Base-by-base conservation (phyloP, 83 land plant genomes). In the Larix sibirica region DNA sequence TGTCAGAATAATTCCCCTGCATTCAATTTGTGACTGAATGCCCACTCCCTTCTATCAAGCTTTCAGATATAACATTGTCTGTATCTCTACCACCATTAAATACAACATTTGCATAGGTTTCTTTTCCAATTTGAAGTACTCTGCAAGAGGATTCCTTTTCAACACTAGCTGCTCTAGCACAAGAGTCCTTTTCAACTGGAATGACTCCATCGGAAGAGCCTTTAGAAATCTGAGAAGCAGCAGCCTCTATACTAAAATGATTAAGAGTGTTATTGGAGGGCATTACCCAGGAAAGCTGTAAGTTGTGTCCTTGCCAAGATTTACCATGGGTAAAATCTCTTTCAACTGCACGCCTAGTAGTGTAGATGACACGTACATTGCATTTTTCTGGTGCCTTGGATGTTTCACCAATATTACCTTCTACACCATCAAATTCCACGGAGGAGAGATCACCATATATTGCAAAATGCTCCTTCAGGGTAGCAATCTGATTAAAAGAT, bases 321-420 rank as follows among this genome's bases (percentile, higher is more conserved):
- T 85, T 93, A 36, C 94, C 95, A 76, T 85, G 61, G 2, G n/a
- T 10, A 87, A 90, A 94, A 66, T 95, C 97, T 75, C 81, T 83
- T 82, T 94, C 97, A 26, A 95, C 97, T 54, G 90, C 89, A 58
- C 81, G 90, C 6, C 91, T 87, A 36, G 91, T 89, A 26, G 83
- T 76, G 44, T 83, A 94, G 24, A 60, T 80, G 14, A 94, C 33
- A 66, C 76, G 81, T 23, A 87, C 91, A 44, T 81, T 59, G 40
- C 73, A 84, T n/a, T 81, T 62, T 26, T 78, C 77, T 20, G 80
- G 73, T 33, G 81, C 0, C 21, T 81, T 82, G 54, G 63, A 60
- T 7, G 9, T 79, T 26, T 62, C 76, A 83, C 4, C 79, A 6
- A 76, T 61, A 24, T 58, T 17, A 28, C 79, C 79, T 33, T 91